These are phyloP conservation scores for Pseudotsuga menziesii DNA, from an alignment of 75 land plant genomes.

Conservation along the genomic window DNA sequence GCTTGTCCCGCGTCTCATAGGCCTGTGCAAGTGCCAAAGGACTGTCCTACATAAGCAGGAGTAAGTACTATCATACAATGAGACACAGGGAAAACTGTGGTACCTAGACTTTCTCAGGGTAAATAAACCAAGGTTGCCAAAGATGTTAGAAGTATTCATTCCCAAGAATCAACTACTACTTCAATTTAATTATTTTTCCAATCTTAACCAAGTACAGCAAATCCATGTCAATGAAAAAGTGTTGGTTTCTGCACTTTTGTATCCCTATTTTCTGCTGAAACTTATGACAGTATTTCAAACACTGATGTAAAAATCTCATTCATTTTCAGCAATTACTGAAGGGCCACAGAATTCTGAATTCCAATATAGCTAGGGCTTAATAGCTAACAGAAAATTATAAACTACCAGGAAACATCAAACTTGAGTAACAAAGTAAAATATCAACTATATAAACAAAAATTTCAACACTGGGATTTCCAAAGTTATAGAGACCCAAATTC, in stretches of 20 bases:
- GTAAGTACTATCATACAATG: conserved; percentile 3
- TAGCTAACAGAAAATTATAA: background rate
- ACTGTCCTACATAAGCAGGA: conserved; percentile 55
- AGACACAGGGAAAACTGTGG: background rate
- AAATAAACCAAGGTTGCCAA: background rate
- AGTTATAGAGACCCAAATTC: background rate
- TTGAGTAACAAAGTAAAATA: background rate
- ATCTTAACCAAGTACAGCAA: too few relatives aligned
- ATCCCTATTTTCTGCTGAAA: background rate
- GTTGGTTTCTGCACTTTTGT: background rate
- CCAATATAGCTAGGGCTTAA: background rate
- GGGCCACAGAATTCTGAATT: too few relatives aligned
- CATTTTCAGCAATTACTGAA: background rate
- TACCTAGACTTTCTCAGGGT: background rate
- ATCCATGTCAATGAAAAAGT: background rate
- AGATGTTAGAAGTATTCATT: background rate
- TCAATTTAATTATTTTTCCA: background rate
- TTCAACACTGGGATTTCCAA: background rate
- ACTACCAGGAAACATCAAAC: background rate
- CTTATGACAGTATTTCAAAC: conserved; percentile 7
- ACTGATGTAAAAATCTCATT: background rate
- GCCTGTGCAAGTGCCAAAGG: conserved; percentile 98
- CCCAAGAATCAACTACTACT: background rate
- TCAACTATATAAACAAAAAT: background rate
- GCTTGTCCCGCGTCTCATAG: conserved; percentile 80